These are phyloP conservation scores for Nakazawaea anatomiae DNA, from an alignment of 805 yeast genomes.

Conservation along the genomic window DNA sequence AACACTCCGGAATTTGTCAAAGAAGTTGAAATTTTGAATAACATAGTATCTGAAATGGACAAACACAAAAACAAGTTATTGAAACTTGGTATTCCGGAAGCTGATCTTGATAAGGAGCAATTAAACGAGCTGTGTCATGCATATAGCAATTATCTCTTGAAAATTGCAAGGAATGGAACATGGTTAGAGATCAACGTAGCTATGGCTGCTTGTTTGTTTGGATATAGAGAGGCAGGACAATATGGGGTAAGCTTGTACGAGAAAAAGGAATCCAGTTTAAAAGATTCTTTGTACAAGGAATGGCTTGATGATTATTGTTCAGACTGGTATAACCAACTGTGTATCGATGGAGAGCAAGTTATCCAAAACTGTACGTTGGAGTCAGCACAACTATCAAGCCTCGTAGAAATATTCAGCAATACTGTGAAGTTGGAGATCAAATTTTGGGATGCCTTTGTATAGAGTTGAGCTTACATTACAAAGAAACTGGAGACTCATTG, in stretches of 20 bases:
- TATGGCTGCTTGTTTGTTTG: conserved; percentile 70
- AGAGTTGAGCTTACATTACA: background rate
- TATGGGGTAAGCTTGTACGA: conserved; percentile 21
- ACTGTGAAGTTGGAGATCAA: conserved; percentile 56
- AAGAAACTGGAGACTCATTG: too few relatives aligned
- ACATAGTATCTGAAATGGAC: conserved; percentile 49
- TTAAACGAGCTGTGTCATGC: conserved; percentile 53
- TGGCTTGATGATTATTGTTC: conserved; percentile 65
- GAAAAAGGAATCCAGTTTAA: conserved; percentile 24
- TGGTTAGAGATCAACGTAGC: conserved; percentile 65
- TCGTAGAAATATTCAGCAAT: conserved; percentile 52
- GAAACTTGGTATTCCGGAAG: conserved; percentile 29
- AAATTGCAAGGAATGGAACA: conserved; percentile 46
- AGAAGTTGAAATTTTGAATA: conserved; percentile 43
- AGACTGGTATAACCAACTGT: conserved; percentile 51
- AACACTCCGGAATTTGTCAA: conserved; percentile 42
- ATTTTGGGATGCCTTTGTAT: conserved; percentile 53
- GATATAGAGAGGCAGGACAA: conserved; percentile 55
- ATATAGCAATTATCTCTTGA: conserved; percentile 55
- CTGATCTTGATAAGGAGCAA: conserved; percentile 36
- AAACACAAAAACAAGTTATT: conserved; percentile 48
- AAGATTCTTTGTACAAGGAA: conserved; percentile 26
- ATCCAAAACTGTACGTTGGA: conserved; percentile 32
- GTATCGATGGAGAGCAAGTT: conserved; percentile 40
- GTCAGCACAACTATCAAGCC: conserved; percentile 35